Evolutionary conservation across 805 yeast genomes (phyloP), one percentile per base, ranked within the genome.

Genomic region (Sugiyamaella chiloensis): DNA sequence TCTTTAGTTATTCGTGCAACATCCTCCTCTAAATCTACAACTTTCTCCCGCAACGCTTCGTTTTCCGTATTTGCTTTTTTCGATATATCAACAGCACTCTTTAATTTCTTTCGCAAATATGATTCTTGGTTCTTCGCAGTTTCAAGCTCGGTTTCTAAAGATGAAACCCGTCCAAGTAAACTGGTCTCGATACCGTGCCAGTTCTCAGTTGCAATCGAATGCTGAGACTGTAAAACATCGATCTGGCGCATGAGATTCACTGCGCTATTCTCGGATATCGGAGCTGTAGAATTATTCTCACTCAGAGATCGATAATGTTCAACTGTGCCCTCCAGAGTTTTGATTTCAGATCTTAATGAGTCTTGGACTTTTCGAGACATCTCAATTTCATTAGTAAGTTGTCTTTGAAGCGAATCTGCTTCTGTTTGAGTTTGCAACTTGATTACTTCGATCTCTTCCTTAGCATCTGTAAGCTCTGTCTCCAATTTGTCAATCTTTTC

Each of bases 111-210:
- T 12, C 52, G 44, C 12, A 51, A 21, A 17, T 51, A 44, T 11
- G 47, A 30, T 24, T 59, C 63, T 8, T 55, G 44, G 5, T 46
- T 36, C 30, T 52, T 50, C 16, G 35, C 20, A 17, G 52, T 51
- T n/a, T 52, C 54, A 2, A 52, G 37, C 11, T 59, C 61, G 24
- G 42, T 41, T 35, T 60, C 62, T 19, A 59, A 44, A 7, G 47
- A 21, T 8, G 75, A 62, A 16, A 82, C 70, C 48, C 75, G 76
- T 6, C 67, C 62, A 51, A 73, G 68, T 50, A 88, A 71, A 2
- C 80, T 72, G 32, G 84, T 75, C 63, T 93, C 97, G 36, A 88
- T 81, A 16, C 80, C 69, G 48, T 84, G 82, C 95, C 96, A 87
- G 62, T 84, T 87, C 53, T 83, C 87, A 48, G 83, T 83, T 0